Conservation (phyloP, 305 asterid genomes). For the Solanum aculeatissimum region DNA sequence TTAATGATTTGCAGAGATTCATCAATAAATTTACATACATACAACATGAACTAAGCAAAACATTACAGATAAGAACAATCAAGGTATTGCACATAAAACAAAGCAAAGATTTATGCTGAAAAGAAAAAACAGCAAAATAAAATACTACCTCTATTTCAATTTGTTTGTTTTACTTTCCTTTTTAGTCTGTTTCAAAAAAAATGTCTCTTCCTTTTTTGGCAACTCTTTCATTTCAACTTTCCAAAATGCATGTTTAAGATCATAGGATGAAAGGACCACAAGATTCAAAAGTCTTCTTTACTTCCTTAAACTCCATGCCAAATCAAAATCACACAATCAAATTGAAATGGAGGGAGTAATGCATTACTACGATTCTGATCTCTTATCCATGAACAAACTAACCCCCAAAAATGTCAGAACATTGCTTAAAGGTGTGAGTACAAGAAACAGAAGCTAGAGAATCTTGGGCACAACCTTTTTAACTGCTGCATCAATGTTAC, state of each 20-base stretch:
- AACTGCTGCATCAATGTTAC: constrained; percentile 82
- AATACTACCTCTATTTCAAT: too few relatives aligned
- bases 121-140: background rate
- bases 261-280: too few relatives aligned
- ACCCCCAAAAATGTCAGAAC: background rate
- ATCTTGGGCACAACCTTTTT: constrained; percentile 42
- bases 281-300: too few relatives aligned
- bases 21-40: background rate
- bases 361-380: background rate
- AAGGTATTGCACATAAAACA: background rate
- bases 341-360: too few relatives aligned
- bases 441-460: background rate
- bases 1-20: background rate
- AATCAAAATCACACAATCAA: too few relatives aligned
- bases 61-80: background rate
- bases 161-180: too few relatives aligned
- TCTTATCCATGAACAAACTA: background rate
- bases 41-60: background rate
- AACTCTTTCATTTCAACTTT: too few relatives aligned
- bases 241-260: too few relatives aligned
- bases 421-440: background rate
- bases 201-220: too few relatives aligned
- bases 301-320: too few relatives aligned
- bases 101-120: background rate
- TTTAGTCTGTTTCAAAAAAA: too few relatives aligned